Evolutionary conservation across 495 filamentous ascomycete species (phyloP), one percentile per base, ranked within the genome.

Genomic region (Hypoxylon cercidicola): DNA sequence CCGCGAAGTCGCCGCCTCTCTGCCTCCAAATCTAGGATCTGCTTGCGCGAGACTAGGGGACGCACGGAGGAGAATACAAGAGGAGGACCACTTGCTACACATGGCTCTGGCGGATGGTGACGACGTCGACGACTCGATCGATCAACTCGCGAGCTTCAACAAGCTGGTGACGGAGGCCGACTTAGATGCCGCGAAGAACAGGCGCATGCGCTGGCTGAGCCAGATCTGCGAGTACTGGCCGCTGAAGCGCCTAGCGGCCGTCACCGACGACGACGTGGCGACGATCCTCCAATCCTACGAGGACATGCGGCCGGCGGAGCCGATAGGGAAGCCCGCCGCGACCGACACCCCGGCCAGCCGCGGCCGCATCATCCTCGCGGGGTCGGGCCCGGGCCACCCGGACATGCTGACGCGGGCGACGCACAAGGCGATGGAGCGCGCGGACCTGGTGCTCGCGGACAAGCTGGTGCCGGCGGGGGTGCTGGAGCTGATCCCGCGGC

Each of bases 181-280:
- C 67, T 75, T 82, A 4, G 88, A 91, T 46, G 90, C 89, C 1
- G 87, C 87, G 7, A 93, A 90, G 75, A 92, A 84, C 15, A 82
- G 96, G 48, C 82, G 95, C 39, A 93, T 96, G 79, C 87, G 95
- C 20, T 99, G 96, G 96, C 77, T 99, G 2, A 86, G 89, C 15
- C 95, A 99, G 72, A 93, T 99, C 15, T 99, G 96, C 82, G 95
- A 99, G 80, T 99, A 99, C 77, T 99, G 96, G 96, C 93, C 95
- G 1, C 81, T 99, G 18, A 86, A 85, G 43, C 87, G 90, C 15
- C 84, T 99, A 2, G 92, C 93, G 7, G 80, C 82, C 23, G 88
- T 98, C 52, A 87, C 85, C 11, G 91, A 97, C 70, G 83, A 77
- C 13, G 94, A 97, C 70, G 88, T 97, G 4, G 84, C 90, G 6